Base-by-base conservation (phyloP, 441 rosid genomes). In the Isatis lusitanica region DNA sequence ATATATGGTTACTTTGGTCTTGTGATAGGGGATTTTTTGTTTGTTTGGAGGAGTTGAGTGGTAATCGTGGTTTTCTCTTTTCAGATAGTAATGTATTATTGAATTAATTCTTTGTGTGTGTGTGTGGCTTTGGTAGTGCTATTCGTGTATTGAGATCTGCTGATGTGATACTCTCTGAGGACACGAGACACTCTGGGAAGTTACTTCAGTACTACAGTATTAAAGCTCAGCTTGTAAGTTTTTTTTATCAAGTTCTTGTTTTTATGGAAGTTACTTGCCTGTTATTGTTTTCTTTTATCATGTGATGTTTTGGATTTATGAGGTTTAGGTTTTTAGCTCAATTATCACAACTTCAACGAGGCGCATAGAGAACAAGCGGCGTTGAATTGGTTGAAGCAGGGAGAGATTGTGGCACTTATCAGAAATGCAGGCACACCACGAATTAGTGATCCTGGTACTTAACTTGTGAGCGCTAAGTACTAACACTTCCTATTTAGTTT, bases 271-370 rank as follows among this genome's bases (percentile, higher is more conserved):
- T 52, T 11, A 8, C 2, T 56, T 9, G 40, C 2, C n/a, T 15
- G 12, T 9, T 6, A 3, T 8, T 11, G 6, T 21, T 21, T 21
- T 21, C 4, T 63, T 52, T 8, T 63, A 42, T 74, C 63, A 68
- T 15, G 42, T 44, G 64, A 28, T 70, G 63, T n/a, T 64, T 69
- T 46, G 71, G 72, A 85, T 83, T 74, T 70, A 77, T 68, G 59
- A 71, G 72, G 67, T 71, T 88, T 88, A 87, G 88, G 81, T 73
- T 84, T 88, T 79, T 95, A 94, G 98, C 69, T 91, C 66, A 88
- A 95, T 81, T 94, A 94, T 83, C 97, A 94, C 78, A 94, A 90
- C 74, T 94, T 87, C 83, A 94, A 92, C 9, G 98, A 94, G 83
- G 82, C 86, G 12, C 97, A 90, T 70, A 86, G 97, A 83, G 97